Base-by-base conservation (phyloP, 495 filamentous ascomycete genomes). In the Penicillium paxilli region DNA sequence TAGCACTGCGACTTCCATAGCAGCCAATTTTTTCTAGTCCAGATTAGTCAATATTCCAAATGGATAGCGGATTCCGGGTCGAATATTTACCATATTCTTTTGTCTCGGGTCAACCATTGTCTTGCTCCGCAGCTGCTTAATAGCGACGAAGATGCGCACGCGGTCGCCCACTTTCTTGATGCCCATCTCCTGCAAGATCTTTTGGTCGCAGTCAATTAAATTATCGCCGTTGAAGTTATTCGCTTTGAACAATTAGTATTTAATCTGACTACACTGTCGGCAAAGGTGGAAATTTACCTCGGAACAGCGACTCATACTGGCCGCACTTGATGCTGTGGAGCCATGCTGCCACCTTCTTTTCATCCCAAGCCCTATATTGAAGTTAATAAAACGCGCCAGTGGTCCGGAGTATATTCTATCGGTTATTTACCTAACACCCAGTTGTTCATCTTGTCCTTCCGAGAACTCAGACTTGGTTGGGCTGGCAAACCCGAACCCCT, bases 201-300 rank as follows among this genome's bases (percentile, higher is more conserved):
- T 86, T 75, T 97, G 95, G 67, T 99, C 94, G 71, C 96, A 93
- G 71, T 99, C 94, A 51, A 99, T 81, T 37, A 99, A 77, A 63
- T 95, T 96, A 69, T 95, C 91, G 49, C 94, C 94, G 64, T 91
- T 98, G 75, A 99, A 96, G 65, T 97, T 89, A 64, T 99, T 96
- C 52, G 83, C 85, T 87, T 45, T 4, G 37, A 23, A 21, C 19
- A 17, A 46, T 62, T 14, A 62, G 42, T 17, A 11, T 51, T 10
- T 20, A 19, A 24, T 12, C 24, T 7, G 20, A 24, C 16, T 35
- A 16, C 35, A n/a, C n/a, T 38, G 35, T 20, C 35, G 42, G 20
- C n/a, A 44, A 14, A 46, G 8, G 37, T 46, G 24, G 44, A 37
- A 49, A 64, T 58, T 25, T 74, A 87, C 85, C 84, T 76, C 87